These are phyloP conservation scores for Nothophytophthora sp. DNA, from an alignment of 352 stramenopile species.

Conservation along the genomic window DNA sequence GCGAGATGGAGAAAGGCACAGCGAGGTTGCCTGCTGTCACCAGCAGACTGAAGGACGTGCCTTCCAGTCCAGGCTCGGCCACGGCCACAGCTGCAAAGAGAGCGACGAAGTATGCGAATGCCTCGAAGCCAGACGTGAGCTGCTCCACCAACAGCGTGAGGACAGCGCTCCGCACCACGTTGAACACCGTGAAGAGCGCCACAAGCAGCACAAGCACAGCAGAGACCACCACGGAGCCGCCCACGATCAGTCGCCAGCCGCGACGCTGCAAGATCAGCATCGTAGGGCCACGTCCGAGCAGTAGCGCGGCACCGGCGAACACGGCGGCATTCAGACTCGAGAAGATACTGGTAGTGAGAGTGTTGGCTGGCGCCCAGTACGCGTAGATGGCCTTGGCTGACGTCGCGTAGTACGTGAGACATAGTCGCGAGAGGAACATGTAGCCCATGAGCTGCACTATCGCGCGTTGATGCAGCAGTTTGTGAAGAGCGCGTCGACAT, in stretches of 20 bases:
- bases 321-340: slow-evolving; percentile 43
- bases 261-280: slow-evolving; percentile 21
- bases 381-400: slow-evolving; percentile 58
- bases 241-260: slow-evolving; percentile 43
- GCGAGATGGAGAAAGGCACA: slow-evolving; percentile 48
- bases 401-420: slow-evolving; percentile 61
- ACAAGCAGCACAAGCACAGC: slow-evolving; percentile 38
- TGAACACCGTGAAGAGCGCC: slow-evolving; percentile 55
- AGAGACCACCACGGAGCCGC: slow-evolving; percentile 30
- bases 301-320: slow-evolving; percentile 32
- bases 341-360: slow-evolving; percentile 50
- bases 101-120: slow-evolving; percentile 50
- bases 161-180: slow-evolving; percentile 50
- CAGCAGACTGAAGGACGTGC: slow-evolving; percentile 52
- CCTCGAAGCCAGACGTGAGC: slow-evolving; percentile 47
- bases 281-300: slow-evolving; percentile 18
- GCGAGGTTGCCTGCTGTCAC: slow-evolving; percentile 55
- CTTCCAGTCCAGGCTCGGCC: slow-evolving; percentile 47
- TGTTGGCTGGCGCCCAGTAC: slow-evolving; percentile 44
- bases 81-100: slow-evolving; percentile 50
- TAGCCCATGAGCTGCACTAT: slow-evolving; percentile 45
- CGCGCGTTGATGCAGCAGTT: slow-evolving; percentile 35
- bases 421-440: slow-evolving; percentile 50
- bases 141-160: slow-evolving; percentile 57
- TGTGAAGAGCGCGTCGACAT: slow-evolving; percentile 26